Percentiles rank a stretch among this genome's conserved stretches.
phyloP scores from a whole-genome alignment of 75 land plant species.

The Picea sitchensis region DNA sequence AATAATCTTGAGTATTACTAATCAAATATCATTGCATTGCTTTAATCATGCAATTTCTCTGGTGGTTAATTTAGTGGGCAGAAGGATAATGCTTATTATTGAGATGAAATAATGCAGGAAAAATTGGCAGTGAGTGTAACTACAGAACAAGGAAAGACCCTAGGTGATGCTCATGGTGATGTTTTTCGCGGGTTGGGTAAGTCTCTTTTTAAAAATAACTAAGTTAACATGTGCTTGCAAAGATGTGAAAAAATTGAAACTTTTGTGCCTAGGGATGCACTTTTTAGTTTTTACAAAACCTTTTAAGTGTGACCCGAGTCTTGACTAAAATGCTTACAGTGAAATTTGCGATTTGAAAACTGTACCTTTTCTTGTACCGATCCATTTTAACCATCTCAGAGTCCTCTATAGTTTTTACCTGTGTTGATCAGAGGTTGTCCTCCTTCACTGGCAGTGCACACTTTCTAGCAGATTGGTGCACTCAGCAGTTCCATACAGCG shows the following conservation, averaged over 20 bases:
- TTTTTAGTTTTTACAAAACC: background rate
- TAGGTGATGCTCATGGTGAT: conserved; percentile 92
- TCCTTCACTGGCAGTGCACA: too few relatives aligned
- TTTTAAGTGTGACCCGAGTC: background rate
- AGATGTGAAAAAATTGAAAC: background rate
- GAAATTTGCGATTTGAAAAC: too few relatives aligned
- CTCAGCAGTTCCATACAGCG: too few relatives aligned
- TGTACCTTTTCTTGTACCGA: too few relatives aligned
- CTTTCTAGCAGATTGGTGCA: too few relatives aligned
- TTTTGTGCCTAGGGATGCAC: background rate
- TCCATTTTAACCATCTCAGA: too few relatives aligned
- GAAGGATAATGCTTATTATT: background rate
- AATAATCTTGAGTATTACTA: background rate
- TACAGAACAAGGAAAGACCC: conserved; percentile 91
- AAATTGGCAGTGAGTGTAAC: conserved; percentile 84
- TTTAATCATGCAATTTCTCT: background rate
- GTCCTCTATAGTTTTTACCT: too few relatives aligned
- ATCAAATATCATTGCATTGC: background rate
- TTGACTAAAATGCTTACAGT: too few relatives aligned
- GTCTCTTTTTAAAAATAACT: conserved; percentile 2
- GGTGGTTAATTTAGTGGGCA: background rate
- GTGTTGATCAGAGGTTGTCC: too few relatives aligned
- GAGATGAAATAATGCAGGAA: conserved; percentile 41
- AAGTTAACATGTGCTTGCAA: background rate
- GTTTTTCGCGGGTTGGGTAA: conserved; percentile 93